Evolutionary conservation across 345 rosid genomes (phyloP), one percentile per base, ranked within the genome.

Genomic region (Brassica rapa): DNA sequence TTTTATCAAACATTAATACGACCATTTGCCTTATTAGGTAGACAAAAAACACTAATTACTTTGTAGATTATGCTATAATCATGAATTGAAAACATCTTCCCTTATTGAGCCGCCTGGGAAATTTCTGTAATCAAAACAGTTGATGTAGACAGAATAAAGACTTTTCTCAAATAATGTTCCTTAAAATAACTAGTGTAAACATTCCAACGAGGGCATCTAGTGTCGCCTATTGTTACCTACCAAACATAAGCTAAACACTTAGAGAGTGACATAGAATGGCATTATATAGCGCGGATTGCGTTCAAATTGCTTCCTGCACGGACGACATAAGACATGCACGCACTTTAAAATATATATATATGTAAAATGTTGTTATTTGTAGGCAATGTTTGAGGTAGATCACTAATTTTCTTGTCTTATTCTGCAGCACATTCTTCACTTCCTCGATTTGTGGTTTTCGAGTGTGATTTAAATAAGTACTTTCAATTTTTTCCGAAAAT

Each of bases 51-150:
- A 33, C 37, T 33, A 33, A 33, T 33, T 1, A 33, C 37, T 1
- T 33, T 33, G 37, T 33, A 33, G 37, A 33, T 33, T 33, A 33
- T 33, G 37, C 37, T 33, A 33, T 33, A 33, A 33, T 6, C 37
- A 33, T 5, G 37, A 33, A 7, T 33, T 33, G 37, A 27, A 27
- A 27, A 27, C 30, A 27, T 27, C 30, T 27, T 3, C 30, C 30
- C 30, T 27, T 27, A 27, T 27, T 70, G 73, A 72, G 73, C 73
- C 21, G 72, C 30, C 30, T 27, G 30, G 30, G 4, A 27, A 27
- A 27, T 27, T 27, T 27, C 30, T 27, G 30, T 27, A 6, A 33
- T 33, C 6, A 33, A 33, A 33, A 33, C 8, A 33, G 37, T 33
- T 33, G 37, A 33, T 33, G 7, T 33, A 33, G 37, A 33, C 37